A percentile compares a stretch with the other conserved stretches of the same genome.
Conservation (phyloP, 371 early-diverging fungal species). For the Mucor mucedo region DNA sequence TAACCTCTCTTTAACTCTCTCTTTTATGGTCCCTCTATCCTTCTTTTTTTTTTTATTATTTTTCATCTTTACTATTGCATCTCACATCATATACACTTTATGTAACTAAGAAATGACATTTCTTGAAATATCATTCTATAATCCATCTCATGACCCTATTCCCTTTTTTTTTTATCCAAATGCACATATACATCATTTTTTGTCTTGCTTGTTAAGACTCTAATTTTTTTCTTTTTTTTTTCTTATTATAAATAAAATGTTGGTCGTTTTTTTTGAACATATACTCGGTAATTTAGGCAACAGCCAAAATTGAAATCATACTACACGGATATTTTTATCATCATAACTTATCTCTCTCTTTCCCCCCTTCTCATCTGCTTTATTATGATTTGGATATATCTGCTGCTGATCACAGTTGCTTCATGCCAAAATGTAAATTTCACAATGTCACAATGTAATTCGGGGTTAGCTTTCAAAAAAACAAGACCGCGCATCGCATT, state of each 20-base stretch:
- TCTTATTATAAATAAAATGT: conserved; percentile 6
- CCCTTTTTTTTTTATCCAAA: not conserved
- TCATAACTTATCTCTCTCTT: not conserved
- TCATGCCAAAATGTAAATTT: conserved; percentile 1
- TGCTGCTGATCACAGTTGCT: not conserved
- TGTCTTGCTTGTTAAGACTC: not conserved
- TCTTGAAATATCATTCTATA: conserved; percentile 2
- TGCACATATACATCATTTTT: not conserved
- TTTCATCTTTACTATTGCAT: not conserved
- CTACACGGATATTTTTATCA: not conserved
- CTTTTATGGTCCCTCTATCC: not conserved
- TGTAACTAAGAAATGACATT: not conserved
- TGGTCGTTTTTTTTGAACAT: not conserved
- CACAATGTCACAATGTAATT: conserved; percentile 1
- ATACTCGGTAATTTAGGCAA: conserved; percentile 16
- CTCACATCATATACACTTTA: not conserved
- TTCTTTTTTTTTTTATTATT: not conserved
- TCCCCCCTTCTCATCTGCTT: not conserved
- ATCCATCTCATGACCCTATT: not conserved
- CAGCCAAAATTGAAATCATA: conserved; percentile 2
- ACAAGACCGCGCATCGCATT: conserved; percentile 31
- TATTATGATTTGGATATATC: conserved; percentile 1
- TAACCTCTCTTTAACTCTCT: not conserved
- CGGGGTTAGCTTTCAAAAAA: not conserved
- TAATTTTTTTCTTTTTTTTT: not conserved